Evolutionary conservation across 257 asterid genomes (phyloP).

Genomic region (Euphrasia confusa): DNA sequence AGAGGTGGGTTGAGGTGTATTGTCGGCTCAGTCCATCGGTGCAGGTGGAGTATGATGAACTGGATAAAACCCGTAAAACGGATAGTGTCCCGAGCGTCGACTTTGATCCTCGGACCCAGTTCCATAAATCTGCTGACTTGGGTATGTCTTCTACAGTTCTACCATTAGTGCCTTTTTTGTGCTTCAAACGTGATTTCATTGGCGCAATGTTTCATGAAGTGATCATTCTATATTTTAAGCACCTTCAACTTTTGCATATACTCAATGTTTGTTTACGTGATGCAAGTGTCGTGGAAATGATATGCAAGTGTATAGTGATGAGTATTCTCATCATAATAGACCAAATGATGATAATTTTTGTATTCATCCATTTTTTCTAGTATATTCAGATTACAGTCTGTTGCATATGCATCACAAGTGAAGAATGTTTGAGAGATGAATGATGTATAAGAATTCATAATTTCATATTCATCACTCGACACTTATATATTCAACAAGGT

Average conservation of each 20-base stretch:
- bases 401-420: too few relatives aligned
- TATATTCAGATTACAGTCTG: too few relatives aligned
- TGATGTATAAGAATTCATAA: too few relatives aligned
- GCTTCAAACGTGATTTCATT: constrained; percentile 7
- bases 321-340: too few relatives aligned
- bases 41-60: constrained; percentile 54
- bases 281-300: constrained; percentile 12
- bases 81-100: constrained; percentile 28
- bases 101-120: constrained; percentile 52
- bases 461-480: too few relatives aligned
- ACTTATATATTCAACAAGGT: too few relatives aligned
- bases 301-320: background rate
- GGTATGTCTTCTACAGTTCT: constrained; percentile 31
- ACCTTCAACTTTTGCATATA: background rate
- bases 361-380: too few relatives aligned
- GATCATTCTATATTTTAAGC: constrained; percentile 1
- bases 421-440: too few relatives aligned
- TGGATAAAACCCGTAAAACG: constrained; percentile 31
- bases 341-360: too few relatives aligned
- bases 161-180: constrained; percentile 7
- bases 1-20: constrained; percentile 67
- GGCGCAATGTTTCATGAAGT: constrained; percentile 11
- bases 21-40: constrained; percentile 56
- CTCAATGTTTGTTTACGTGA: background rate
- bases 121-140: constrained; percentile 32